Evolutionary conservation across 495 filamentous ascomycete species (phyloP).

Genomic region (Neurospora sp.): DNA sequence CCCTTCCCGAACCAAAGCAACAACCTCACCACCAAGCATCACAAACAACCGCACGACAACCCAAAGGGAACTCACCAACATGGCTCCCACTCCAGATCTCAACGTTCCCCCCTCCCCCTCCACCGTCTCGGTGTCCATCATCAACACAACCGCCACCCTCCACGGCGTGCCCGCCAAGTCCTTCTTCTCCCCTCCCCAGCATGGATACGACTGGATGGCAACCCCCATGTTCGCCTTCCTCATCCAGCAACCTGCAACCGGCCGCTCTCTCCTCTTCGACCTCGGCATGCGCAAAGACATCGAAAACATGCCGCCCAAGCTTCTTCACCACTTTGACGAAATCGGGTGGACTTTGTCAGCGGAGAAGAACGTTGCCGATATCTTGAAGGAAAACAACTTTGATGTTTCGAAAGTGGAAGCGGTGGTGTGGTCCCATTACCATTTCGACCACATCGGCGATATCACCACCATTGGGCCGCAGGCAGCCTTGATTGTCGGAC

Average conservation of each 20-base stretch:
- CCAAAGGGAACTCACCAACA: neutral
- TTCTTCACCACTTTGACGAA: slow-evolving; percentile 15
- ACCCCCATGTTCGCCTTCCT: slow-evolving; percentile 45
- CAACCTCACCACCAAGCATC: neutral
- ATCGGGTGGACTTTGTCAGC: slow-evolving; percentile 23
- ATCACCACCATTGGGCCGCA: slow-evolving; percentile 37
- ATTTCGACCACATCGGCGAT: slow-evolving; percentile 55
- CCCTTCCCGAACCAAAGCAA: neutral
- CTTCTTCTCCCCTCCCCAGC: slow-evolving; percentile 35
- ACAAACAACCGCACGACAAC: neutral
- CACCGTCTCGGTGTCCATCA: slow-evolving; percentile 45
- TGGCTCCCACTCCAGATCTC: slow-evolving; percentile 24
- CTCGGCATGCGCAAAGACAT: slow-evolving; percentile 47
- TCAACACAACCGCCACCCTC: slow-evolving; percentile 38
- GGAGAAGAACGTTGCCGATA: slow-evolving; percentile 39
- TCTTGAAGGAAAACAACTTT: slow-evolving; percentile 37
- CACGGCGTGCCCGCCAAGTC: slow-evolving; percentile 15
- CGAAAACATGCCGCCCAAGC: slow-evolving; percentile 29
- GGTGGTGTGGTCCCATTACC: slow-evolving; percentile 50
- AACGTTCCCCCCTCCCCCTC: slow-evolving; percentile 36
- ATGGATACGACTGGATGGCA: slow-evolving; percentile 29
- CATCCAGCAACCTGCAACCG: slow-evolving; percentile 36
- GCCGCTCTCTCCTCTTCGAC: slow-evolving; percentile 45
- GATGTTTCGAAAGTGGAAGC: slow-evolving; percentile 39
- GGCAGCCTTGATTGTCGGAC: slow-evolving; percentile 46